Evolutionary conservation across 768 basidiomycete species (phyloP).

Genomic region (Clavaria fumosa): DNA sequence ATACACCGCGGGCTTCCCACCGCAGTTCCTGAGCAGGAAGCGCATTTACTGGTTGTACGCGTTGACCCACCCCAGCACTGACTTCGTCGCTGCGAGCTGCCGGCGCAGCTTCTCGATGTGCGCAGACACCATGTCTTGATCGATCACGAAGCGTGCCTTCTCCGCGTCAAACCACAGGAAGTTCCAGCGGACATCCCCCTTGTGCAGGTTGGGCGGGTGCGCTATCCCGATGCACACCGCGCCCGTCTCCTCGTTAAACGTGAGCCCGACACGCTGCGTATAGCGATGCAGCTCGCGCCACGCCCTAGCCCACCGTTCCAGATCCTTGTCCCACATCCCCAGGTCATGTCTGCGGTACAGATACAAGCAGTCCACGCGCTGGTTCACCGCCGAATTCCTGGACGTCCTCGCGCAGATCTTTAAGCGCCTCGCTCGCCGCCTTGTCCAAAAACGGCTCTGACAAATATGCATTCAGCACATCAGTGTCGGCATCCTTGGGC

Average conservation of each 20-base stretch:
- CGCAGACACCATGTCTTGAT: slow-evolving; percentile 20
- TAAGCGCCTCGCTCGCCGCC: slow-evolving; percentile 17
- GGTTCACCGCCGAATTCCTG: slow-evolving; percentile 24
- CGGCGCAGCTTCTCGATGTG: slow-evolving; percentile 25
- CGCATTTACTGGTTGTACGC: slow-evolving; percentile 26
- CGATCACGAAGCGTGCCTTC: slow-evolving; percentile 21
- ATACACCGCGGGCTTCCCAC: slow-evolving; percentile 20
- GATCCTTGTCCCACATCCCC: slow-evolving; percentile 25
- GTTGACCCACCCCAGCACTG: slow-evolving; percentile 25
- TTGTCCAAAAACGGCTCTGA: slow-evolving; percentile 22
- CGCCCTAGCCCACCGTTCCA: slow-evolving; percentile 19
- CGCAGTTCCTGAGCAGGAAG: slow-evolving; percentile 23
- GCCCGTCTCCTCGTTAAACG: slow-evolving; percentile 28
- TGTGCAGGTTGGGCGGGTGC: slow-evolving; percentile 12
- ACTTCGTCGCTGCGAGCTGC: slow-evolving; percentile 22
- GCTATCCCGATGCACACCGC: slow-evolving; percentile 20
- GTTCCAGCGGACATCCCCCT: slow-evolving; percentile 27
- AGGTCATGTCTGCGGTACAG: slow-evolving; percentile 32
- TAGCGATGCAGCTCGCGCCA: slow-evolving; percentile 30
- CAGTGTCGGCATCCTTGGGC: slow-evolving; percentile 19
- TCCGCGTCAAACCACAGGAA: slow-evolving; percentile 23
- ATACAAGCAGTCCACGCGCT: slow-evolving; percentile 24
- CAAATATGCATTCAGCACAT: slow-evolving; percentile 22
- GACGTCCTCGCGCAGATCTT: slow-evolving; percentile 18
- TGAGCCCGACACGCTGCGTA: slow-evolving; percentile 24